Base-by-base conservation (phyloP, 176 grass and related monocot genomes). In the Musa schizocarpa region DNA sequence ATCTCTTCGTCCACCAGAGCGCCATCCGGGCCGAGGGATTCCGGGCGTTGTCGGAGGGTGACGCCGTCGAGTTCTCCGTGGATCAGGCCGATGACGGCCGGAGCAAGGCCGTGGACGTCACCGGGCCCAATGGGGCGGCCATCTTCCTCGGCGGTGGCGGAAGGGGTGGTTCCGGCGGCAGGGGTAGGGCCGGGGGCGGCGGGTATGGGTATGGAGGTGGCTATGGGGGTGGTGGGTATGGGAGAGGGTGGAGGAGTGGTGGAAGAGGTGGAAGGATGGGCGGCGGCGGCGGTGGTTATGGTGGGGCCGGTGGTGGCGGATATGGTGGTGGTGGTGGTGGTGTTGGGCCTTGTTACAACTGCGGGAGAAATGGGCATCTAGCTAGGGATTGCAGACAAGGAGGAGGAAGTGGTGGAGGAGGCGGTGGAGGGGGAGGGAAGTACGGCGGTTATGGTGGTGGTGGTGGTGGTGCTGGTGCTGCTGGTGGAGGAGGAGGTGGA, bases 1-100 rank as follows among this genome's bases (percentile, higher is more conserved):
- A 82, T 11, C 71, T 82, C 73, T 82, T 82, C 73, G 80, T 82
- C 25, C 80, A 82, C 61, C 80, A 82, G 80, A 76, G 59, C 53
- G 64, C 72, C 16, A 82, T 82, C 54, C 56, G 63, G 0, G 29
- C 73, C 63, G 74, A 75, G 1, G 80, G 80, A 1, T 82, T 76
- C 54, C 80, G 80, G 16, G 54, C 13, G 20, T 61, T 82, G 9
- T 76, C 64, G 0, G 80, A 82, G 19, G 80, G 80, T 14, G 80
- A 82, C 22, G 72, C 65, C 54, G 80, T 82, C 23, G 80, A 82
- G 71, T 82, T 82, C 80, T 11, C 19, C 24, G 51, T 82, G 24
- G 69, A 74, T 52, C 63, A 23, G 13, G 73, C 52, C 10, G 73
- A 74, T 6, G 63, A 82, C 71, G 80, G 80, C n/a, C 80, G 80